These are phyloP conservation scores for Chamaenerion angustifolium DNA, from an alignment of 345 rosid genomes.

Conservation along the genomic window DNA sequence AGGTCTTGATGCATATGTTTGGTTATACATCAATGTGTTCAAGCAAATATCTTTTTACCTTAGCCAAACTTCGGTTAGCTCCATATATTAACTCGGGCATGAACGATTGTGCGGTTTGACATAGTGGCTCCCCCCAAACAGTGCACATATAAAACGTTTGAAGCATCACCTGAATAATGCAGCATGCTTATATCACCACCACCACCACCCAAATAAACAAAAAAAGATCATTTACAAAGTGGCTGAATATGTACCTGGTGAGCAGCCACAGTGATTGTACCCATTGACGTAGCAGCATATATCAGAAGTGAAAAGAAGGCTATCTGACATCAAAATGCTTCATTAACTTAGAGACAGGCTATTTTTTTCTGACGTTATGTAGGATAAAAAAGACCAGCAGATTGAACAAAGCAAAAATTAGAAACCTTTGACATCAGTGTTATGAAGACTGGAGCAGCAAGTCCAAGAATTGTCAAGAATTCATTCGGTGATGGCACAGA, in stretches of 20 bases:
- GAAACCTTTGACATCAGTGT: conserved; percentile 25
- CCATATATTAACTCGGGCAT: conserved; percentile 84
- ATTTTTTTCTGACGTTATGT: too few relatives aligned
- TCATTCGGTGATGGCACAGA: conserved; percentile 19
- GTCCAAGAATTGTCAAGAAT: conserved; percentile 13
- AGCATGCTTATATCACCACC: too few relatives aligned
- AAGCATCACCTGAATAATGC: conserved; percentile 21
- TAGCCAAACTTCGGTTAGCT: conserved; percentile 38
- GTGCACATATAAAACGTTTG: conserved; percentile 52
- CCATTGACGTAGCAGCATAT: conserved; percentile 34
- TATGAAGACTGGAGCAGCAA: conserved; percentile 31
- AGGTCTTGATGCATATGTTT: too few relatives aligned
- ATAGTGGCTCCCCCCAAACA: conserved; percentile 81
- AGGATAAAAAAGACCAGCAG: too few relatives aligned
- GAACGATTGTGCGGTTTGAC: conserved; percentile 90
- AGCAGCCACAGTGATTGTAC: conserved; percentile 30
- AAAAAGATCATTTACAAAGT: not conserved
- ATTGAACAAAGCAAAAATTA: too few relatives aligned
- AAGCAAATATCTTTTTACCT: conserved; percentile 17
- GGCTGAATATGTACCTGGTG: conserved; percentile 25
- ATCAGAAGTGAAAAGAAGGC: conserved; percentile 25
- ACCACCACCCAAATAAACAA: too few relatives aligned
- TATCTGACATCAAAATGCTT: conserved; percentile 14
- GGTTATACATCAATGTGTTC: too few relatives aligned
- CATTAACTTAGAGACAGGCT: too few relatives aligned